Evolutionary conservation across 2,329 filamentous ascomycete species (phyloP).

Genomic region (Domatiomyces globalis): DNA sequence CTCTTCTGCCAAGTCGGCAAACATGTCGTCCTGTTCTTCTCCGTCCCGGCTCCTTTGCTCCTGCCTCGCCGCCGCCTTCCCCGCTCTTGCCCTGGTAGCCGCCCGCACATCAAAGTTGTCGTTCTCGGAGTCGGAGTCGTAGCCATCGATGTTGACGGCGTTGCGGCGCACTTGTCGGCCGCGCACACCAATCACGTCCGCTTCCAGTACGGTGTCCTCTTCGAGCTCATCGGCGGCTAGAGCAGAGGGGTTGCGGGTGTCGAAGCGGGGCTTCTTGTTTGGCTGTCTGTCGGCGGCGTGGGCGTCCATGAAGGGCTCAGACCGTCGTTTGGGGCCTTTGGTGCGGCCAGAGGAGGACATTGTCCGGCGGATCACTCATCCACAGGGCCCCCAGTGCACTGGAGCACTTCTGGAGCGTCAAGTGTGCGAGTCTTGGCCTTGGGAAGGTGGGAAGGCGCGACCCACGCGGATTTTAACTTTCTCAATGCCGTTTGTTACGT

Average conservation of each 20-base stretch:
- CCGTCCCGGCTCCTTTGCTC: conserved; percentile 28
- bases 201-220: conserved; percentile 65
- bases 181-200: conserved; percentile 74
- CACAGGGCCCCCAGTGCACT: too few species aligned
- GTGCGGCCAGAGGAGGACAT: background rate
- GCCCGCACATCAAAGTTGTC: conserved; percentile 73
- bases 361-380: background rate
- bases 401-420: background rate
- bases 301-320: conserved; percentile 7
- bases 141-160: conserved; percentile 90
- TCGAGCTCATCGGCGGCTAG: conserved; percentile 68
- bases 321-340: background rate
- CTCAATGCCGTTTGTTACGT: background rate
- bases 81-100: conserved; percentile 40
- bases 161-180: conserved; percentile 69
- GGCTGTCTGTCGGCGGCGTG: conserved; percentile 28
- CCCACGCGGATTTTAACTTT: background rate
- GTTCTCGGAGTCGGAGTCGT: conserved; percentile 84
- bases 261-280: conserved; percentile 75
- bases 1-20: conserved; percentile 51
- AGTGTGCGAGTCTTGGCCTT: background rate
- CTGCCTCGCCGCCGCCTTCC: conserved; percentile 23
- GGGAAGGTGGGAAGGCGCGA: too few species aligned
- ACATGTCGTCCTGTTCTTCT: conserved; percentile 55
- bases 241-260: conserved; percentile 84